Percentiles rank a stretch among this genome's conserved stretches.
phyloP scores from a whole-genome alignment of 139 green algal species.

The Chlorella sp. region DNA sequence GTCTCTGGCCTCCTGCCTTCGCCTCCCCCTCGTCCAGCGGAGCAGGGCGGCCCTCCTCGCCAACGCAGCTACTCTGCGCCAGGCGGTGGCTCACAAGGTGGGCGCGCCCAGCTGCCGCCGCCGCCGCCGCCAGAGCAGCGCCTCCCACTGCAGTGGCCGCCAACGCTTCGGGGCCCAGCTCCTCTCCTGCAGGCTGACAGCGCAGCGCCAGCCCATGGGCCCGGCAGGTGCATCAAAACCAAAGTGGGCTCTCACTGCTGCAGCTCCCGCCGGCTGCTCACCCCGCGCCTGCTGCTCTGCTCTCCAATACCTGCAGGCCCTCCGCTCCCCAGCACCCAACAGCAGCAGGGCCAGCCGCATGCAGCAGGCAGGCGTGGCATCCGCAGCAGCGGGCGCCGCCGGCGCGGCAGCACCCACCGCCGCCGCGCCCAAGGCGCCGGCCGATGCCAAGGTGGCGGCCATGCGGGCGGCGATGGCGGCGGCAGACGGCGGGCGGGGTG shows the following conservation, averaged over 20 bases:
- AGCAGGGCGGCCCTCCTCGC: neutral
- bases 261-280: neutral
- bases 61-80: neutral
- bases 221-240: no score
- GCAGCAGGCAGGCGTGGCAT: slow-evolving; percentile 1
- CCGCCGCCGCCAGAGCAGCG: no score
- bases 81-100: no score
- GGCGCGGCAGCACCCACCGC: neutral
- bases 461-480: slow-evolving; percentile 54
- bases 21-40: neutral
- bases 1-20: neutral
- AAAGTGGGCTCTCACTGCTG: neutral
- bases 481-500: slow-evolving; percentile 34
- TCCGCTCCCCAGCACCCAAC: neutral
- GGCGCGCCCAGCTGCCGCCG: no score
- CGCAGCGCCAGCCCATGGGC: no score
- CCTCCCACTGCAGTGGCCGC: no score
- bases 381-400: neutral
- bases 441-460: neutral
- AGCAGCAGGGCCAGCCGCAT: neutral
- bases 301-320: neutral
- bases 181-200: no score
- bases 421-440: neutral
- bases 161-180: no score
- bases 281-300: no score